A percentile compares a stretch with the other conserved stretches of the same genome.
Conservation (phyloP, 2,329 filamentous ascomycete genomes). For the Monilinia vaccinii-corymbosi region DNA sequence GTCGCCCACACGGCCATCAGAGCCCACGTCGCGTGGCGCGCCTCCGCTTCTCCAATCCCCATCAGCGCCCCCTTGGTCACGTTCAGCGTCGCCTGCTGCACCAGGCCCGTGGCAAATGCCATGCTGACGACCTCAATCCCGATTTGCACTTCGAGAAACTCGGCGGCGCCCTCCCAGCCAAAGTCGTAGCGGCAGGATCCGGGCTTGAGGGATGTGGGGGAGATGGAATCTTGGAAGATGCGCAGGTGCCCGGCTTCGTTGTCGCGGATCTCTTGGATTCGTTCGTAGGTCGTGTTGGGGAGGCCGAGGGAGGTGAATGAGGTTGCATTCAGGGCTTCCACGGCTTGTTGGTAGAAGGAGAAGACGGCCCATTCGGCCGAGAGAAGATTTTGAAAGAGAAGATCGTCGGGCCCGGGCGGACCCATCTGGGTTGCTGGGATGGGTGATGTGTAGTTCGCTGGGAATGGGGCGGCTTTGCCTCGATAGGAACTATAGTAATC, state of each 20-base stretch:
- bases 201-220: constrained; percentile 34
- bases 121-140: constrained; percentile 33
- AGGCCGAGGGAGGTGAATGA: constrained; percentile 31
- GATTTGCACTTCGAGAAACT: constrained; percentile 29
- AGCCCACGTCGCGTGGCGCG: constrained; percentile 35
- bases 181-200: constrained; percentile 31
- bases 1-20: constrained; percentile 34
- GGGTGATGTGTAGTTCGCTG: constrained; percentile 31
- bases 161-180: constrained; percentile 16
- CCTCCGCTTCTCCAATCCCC: constrained; percentile 32
- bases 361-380: constrained; percentile 38
- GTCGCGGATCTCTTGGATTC: constrained; percentile 35
- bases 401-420: constrained; percentile 33
- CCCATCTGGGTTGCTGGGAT: constrained; percentile 27
- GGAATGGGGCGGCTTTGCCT: constrained; percentile 30
- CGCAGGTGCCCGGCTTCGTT: constrained; percentile 38
- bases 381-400: constrained; percentile 37
- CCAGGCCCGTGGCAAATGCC: constrained; percentile 33
- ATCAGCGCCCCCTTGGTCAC: constrained; percentile 32
- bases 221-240: constrained; percentile 37
- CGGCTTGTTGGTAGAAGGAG: constrained; percentile 35
- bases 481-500: constrained; percentile 30
- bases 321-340: constrained; percentile 33
- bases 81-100: constrained; percentile 29
- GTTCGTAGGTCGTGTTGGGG: constrained; percentile 34